Base-by-base conservation (phyloP, 2,329 filamentous ascomycete species). In the Talaromyces sp. region DNA sequence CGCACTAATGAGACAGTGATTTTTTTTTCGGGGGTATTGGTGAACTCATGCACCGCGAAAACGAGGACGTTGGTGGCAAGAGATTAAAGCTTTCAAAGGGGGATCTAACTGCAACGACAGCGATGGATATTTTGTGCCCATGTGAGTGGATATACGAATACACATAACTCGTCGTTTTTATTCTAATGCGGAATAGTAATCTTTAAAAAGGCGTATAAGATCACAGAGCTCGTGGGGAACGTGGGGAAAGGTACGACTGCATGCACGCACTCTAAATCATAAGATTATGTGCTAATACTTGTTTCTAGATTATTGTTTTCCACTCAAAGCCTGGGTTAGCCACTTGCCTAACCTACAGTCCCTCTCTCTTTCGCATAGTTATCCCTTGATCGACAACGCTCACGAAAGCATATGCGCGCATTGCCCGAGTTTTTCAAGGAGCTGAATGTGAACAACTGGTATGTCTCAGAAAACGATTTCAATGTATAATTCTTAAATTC, bases 401-500 rank as follows among this genome's bases (percentile, higher is more conserved):
- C 82, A 83, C 34, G 74, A 76, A 12, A 80, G 84, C 3, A 83
- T 91, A 55, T 77, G 80, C 28, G 70, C 80, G 28, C 77, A 83
- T 66, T 91, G 88, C 66, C 85, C 85, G 1, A 75, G 82, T 8
- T 88, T 8, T 88, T 92, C 66, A 80, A 80, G 51, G 81, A 83
- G 44, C 73, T 92, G 27, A 83, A 80, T 30, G 85, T 89, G 60
- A 87, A 82, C 64, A 78, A 72, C 50, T 84, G 81, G 81, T 76
- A 68, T 57, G 68, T 34, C 23, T 47, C 67, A 69, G 23, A 64
- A 68, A n/a, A 14, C 5, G 23, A 27, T 18, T 44, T 40, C 18
- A 53, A n/a, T n/a, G 23, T 14, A 16, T 57, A 23, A 36, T n/a
- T 34, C 50, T 23, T 9, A 1, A 23, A 44, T 23, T 18, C 28